Percentiles rank a stretch among this genome's conserved stretches.
phyloP scores from a whole-genome alignment of 2,329 filamentous ascomycete species.

The Lecanicillium sp. region DNA sequence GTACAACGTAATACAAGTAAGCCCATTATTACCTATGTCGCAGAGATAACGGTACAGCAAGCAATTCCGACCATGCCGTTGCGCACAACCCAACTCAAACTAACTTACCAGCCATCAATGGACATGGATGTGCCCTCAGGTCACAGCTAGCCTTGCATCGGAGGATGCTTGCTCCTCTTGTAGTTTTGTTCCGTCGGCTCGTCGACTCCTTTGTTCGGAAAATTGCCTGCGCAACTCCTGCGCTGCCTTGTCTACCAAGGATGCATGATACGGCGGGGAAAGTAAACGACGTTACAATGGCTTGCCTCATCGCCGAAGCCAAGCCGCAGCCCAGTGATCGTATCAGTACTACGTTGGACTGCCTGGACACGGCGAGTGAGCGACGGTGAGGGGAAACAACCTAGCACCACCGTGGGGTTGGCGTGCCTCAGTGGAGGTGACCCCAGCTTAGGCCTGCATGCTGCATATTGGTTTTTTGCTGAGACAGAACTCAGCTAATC shows the following conservation, averaged over 20 bases:
- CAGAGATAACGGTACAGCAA: too few relatives aligned
- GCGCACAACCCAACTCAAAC: background rate
- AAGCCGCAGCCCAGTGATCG: constrained; percentile 1
- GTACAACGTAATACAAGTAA: too few relatives aligned
- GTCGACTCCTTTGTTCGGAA: too few relatives aligned
- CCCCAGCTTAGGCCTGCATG: background rate
- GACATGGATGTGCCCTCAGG: too few relatives aligned
- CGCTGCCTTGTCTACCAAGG: background rate
- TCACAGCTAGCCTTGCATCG: background rate
- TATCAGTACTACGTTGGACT: background rate
- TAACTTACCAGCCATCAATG: too few relatives aligned
- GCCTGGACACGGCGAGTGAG: background rate
- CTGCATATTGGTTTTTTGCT: background rate
- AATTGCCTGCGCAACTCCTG: background rate
- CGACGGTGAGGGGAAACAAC: background rate
- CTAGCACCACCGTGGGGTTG: background rate
- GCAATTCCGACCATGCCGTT: too few relatives aligned
- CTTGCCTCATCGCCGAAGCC: background rate
- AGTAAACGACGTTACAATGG: constrained; percentile 9
- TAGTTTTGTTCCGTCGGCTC: background rate
- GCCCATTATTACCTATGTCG: too few relatives aligned
- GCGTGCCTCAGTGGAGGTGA: background rate
- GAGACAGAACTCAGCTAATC: background rate
- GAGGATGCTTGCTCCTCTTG: background rate
- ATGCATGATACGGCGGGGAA: constrained; percentile 7